Percentiles rank a stretch among this genome's conserved stretches.
Evolutionary conservation across 352 stramenopile species (phyloP).

Genomic region (Pelagophyceae sp.): DNA sequence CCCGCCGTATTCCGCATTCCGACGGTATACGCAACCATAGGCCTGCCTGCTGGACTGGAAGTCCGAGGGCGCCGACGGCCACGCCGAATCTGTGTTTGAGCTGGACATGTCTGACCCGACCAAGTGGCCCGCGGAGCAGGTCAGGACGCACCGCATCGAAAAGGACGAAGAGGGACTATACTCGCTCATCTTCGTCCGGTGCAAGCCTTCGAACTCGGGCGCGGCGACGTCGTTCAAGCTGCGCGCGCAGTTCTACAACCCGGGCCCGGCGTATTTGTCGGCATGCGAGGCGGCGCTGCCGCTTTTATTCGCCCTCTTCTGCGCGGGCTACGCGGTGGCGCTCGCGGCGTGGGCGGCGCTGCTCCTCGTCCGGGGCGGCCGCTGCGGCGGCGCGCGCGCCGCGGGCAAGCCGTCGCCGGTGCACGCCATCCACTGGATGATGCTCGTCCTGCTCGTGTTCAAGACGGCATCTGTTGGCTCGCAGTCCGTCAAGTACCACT

Average conservation of each 20-base stretch:
- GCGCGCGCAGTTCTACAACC: constrained; percentile 65
- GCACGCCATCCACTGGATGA: constrained; percentile 88
- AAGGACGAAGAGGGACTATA: constrained; percentile 67
- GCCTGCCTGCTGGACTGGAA: constrained; percentile 32
- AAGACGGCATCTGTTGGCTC: constrained; percentile 85
- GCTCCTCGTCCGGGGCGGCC: constrained; percentile 23
- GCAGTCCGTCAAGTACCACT: constrained; percentile 86
- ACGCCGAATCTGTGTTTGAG: constrained; percentile 35
- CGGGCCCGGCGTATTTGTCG: constrained; percentile 53
- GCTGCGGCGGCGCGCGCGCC: constrained; percentile 19
- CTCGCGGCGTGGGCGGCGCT: constrained; percentile 43
- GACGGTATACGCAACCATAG: too few relatives aligned
- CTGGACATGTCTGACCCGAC: constrained; percentile 27
- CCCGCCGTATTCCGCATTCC: too few relatives aligned
- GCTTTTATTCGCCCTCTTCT: constrained; percentile 58
- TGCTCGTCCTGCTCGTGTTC: constrained; percentile 79
- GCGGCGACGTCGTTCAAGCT: constrained; percentile 48
- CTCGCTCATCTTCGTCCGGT: constrained; percentile 61
- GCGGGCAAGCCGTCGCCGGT: constrained; percentile 41
- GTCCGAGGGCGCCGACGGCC: constrained; percentile 40
- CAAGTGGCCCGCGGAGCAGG: constrained; percentile 35
- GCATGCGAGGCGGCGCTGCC: constrained; percentile 53
- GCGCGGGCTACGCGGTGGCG: constrained; percentile 41
- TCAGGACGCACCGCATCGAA: constrained; percentile 37
- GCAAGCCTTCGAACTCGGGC: constrained; percentile 8